Evolutionary conservation across 805 yeast genomes (phyloP).

Genomic region (Kuraishia piskuri): DNA sequence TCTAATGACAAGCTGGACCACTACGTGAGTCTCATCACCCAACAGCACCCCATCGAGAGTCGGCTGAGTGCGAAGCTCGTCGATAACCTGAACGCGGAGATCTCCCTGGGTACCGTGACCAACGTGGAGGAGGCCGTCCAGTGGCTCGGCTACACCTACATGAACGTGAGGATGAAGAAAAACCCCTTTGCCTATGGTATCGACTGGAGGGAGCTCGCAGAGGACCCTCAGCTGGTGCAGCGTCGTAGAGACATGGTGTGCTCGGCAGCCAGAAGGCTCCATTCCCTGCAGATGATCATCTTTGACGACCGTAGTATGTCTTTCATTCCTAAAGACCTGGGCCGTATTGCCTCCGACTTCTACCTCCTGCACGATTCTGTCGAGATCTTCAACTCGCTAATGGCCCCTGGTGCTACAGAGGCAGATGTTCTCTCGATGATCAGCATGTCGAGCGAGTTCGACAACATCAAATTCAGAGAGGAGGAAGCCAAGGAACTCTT

Average conservation of each 20-base stretch:
- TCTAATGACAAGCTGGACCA: constrained; percentile 76
- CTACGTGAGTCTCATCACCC: constrained; percentile 80
- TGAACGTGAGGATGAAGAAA: constrained; percentile 89
- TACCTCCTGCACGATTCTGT: constrained; percentile 78
- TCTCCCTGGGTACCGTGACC: constrained; percentile 91
- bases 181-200: constrained; percentile 92
- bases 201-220: constrained; percentile 74
- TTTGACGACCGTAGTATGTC: constrained; percentile 80
- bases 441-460: constrained; percentile 91
- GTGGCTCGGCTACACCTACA: constrained; percentile 97
- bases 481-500: constrained; percentile 78
- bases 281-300: constrained; percentile 84
- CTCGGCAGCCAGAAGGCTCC: constrained; percentile 76
- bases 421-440: constrained; percentile 87
- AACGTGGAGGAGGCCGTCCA: constrained; percentile 89
- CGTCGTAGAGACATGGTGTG: constrained; percentile 69
- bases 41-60: constrained; percentile 95
- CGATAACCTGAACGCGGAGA: constrained; percentile 94
- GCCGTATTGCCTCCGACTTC: constrained; percentile 91
- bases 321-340: constrained; percentile 79
- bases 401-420: constrained; percentile 80
- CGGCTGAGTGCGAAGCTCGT: constrained; percentile 67
- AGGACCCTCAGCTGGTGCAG: constrained; percentile 73
- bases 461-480: constrained; percentile 76
- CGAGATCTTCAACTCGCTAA: constrained; percentile 80